Evolutionary conservation across 306 rosid genomes (phyloP), one percentile per base, ranked within the genome.

Genomic region (Coriaria nepalensis): DNA sequence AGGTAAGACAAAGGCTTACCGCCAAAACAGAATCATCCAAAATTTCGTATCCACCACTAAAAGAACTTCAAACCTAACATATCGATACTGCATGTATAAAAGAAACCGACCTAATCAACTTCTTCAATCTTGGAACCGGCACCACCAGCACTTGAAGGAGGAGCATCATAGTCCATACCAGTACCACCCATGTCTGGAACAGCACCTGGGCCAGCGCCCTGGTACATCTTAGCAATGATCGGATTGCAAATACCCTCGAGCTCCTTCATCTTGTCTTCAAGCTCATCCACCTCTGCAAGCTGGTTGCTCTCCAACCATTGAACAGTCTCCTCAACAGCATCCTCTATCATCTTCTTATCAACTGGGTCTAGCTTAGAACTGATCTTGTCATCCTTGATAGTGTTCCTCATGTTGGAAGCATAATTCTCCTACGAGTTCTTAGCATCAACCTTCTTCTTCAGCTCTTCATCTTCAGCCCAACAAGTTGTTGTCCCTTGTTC

Each of bases 81-180:
- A 45, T 6, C 7, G 6, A 11, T 45, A 0, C 8, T 7, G 8
- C 0, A 20, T 37, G 12, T 7, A 34, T 20, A 6, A 4, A 35
- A 2, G 0, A 45, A 49, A 0, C 11, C 0, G 4, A 37, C 15
- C 73, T 67, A 80, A 13, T 80, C 88, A 4, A 80, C 88, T 44
- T 80, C 83, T 50, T 80, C 88, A 0, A 80, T 73, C 67, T 80
- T 80, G 10, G 88, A 83, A 11, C 76, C 80, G 2, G 78, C 78
- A 59, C 80, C 78, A 33, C 76, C 34, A 0, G 76, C 50, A 3
- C 66, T 77, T 4, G 82, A 37, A 0, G 77, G 63, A 1, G 75
- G 80, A 2, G 47, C 76, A 39, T 73, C 80, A 0, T 73, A 43
- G 7, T 73, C 83, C 73, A 78, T 71, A 9, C 37, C 82, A 20